Evolutionary conservation across 768 basidiomycete species (phyloP).

Genomic region (Mycena venus): DNA sequence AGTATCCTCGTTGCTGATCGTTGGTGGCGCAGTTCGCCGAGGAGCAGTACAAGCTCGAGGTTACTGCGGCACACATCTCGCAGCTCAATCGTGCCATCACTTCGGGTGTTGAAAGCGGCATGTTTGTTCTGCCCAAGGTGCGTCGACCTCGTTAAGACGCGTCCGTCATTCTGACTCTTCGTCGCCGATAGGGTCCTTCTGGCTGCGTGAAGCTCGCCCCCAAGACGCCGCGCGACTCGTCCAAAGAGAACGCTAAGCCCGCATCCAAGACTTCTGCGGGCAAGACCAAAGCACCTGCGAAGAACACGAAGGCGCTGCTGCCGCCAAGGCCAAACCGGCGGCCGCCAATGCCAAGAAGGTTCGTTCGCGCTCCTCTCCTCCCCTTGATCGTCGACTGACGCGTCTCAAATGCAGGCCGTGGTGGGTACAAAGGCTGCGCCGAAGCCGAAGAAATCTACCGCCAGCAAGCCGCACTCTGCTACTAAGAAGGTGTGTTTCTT

Average conservation of each 20-base stretch:
- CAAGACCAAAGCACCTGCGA: constrained; percentile 10
- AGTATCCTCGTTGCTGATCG: constrained; percentile 31
- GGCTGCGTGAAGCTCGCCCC: constrained; percentile 78
- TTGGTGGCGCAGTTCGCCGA: constrained; percentile 78
- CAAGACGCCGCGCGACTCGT: constrained; percentile 46
- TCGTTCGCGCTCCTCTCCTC: background rate
- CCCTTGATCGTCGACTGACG: background rate
- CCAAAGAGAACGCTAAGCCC: constrained; percentile 27
- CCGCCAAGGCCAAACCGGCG: constrained; percentile 2
- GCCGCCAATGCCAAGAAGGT: constrained; percentile 29
- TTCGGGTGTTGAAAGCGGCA: constrained; percentile 68
- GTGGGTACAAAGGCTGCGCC: constrained; percentile 23
- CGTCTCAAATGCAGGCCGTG: constrained; percentile 1
- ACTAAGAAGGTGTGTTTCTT: background rate
- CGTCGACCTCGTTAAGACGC: background rate
- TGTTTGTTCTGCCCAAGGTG: constrained; percentile 52
- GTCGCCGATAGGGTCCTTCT: constrained; percentile 51
- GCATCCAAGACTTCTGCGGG: background rate
- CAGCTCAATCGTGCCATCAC: constrained; percentile 84
- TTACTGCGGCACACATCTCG: constrained; percentile 73
- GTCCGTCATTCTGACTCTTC: background rate
- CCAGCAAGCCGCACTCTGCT: background rate
- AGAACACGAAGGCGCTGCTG: constrained; percentile 16
- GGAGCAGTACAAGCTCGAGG: constrained; percentile 78
- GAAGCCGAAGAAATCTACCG: constrained; percentile 19